Evolutionary conservation across 306 rosid species (phyloP).

Genomic region (Biancaea sappan): DNA sequence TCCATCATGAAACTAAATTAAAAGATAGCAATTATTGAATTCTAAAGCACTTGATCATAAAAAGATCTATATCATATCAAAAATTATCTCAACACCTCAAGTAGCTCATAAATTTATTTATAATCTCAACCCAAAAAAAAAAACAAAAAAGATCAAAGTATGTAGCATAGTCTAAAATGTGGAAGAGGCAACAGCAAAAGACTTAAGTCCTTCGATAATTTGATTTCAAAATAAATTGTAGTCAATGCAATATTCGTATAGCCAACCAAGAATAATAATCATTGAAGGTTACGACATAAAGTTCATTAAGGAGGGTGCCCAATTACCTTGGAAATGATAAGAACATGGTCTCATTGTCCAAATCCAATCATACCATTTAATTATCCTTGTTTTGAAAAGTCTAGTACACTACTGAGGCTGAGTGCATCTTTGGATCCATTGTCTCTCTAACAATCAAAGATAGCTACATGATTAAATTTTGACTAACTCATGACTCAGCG

Average conservation of each 20-base stretch:
- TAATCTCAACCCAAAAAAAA: background rate
- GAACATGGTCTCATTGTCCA: slow-evolving; percentile 9
- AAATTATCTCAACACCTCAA: background rate
- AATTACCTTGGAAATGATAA: slow-evolving; percentile 30
- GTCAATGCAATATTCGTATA: slow-evolving; percentile 35
- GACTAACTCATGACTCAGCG: slow-evolving; percentile 42
- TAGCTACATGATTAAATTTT: slow-evolving; percentile 34
- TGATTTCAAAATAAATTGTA: slow-evolving; percentile 26
- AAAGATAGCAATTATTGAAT: too few species aligned
- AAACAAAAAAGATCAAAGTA: slow-evolving; percentile 16
- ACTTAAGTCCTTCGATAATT: slow-evolving; percentile 18
- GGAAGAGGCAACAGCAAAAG: slow-evolving; percentile 28
- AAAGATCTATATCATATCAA: too few species aligned
- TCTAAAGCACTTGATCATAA: background rate
- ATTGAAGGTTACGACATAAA: slow-evolving; percentile 29
- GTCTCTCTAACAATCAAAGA: slow-evolving; percentile 30
- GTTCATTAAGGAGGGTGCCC: background rate
- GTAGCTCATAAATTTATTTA: background rate
- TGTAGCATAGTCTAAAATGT: slow-evolving; percentile 28
- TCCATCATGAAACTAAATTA: too few species aligned
- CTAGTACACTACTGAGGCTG: slow-evolving; percentile 5
- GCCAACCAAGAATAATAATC: slow-evolving; percentile 26
- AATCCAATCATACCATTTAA: slow-evolving; percentile 5
- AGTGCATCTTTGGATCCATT: slow-evolving; percentile 24
- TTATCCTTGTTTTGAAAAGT: slow-evolving; percentile 32